These are phyloP conservation scores for Metschnikowia kofuensis DNA, from an alignment of 805 yeast species.

Conservation along the genomic window DNA sequence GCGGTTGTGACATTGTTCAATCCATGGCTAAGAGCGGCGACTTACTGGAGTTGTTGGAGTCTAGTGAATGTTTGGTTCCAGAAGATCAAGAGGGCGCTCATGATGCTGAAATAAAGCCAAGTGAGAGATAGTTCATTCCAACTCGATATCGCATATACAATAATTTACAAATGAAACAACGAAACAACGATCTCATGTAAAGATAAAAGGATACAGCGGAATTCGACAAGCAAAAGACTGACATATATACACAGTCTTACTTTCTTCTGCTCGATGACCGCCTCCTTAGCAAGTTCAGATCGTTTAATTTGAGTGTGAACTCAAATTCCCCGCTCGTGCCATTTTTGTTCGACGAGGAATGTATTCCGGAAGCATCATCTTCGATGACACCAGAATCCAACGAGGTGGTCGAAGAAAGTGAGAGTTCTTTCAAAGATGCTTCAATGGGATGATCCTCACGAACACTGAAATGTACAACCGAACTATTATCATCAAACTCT, in stretches of 20 bases:
- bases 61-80: slow-evolving; percentile 74
- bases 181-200: not conserved
- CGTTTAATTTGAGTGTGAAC: slow-evolving; percentile 61
- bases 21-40: slow-evolving; percentile 93
- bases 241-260: not conserved
- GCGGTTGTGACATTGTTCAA: slow-evolving; percentile 95
- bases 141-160: not conserved
- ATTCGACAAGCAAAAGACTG: not conserved
- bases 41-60: slow-evolving; percentile 76
- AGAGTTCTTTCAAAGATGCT: slow-evolving; percentile 21
- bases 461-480: slow-evolving; percentile 1
- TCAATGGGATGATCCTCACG: slow-evolving; percentile 1
- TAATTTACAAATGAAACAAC: not conserved
- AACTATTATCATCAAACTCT: slow-evolving; percentile 5
- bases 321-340: slow-evolving; percentile 40
- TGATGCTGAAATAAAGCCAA: slow-evolving; percentile 35
- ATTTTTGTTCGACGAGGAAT: slow-evolving; percentile 39
- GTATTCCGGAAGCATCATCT: slow-evolving; percentile 31
- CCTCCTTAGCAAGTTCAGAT: slow-evolving; percentile 60
- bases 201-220: no score
- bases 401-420: slow-evolving; percentile 19
- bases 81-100: slow-evolving; percentile 54
- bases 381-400: slow-evolving; percentile 18
- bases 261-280: slow-evolving; percentile 29
- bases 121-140: slow-evolving; percentile 22